Conservation (phyloP, 768 basidiomycete genomes). For the Podaxis sp. region DNA sequence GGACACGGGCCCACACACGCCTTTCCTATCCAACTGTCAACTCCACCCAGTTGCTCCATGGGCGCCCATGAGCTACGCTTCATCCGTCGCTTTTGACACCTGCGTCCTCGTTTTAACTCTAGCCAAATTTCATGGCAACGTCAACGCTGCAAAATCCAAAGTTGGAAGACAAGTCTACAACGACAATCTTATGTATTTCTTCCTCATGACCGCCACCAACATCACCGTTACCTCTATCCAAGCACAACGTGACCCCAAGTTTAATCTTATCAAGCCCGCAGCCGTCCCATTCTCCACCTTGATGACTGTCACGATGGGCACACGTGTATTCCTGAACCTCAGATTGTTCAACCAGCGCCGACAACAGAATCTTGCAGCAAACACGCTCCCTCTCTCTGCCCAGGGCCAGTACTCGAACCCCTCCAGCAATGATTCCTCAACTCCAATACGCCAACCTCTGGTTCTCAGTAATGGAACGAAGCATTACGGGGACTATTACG, state of each 20-base stretch:
- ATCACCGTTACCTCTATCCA: constrained; percentile 5
- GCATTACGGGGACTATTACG: background rate
- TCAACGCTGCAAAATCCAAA: background rate
- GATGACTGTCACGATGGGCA: constrained; percentile 12
- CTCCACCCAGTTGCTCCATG: constrained; percentile 8
- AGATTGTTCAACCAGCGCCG: constrained; percentile 6
- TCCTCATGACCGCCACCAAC: constrained; percentile 9
- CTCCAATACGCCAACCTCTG: background rate
- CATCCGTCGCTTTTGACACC: constrained; percentile 10
- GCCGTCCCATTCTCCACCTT: constrained; percentile 11
- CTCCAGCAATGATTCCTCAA: background rate
- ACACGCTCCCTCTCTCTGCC: background rate
- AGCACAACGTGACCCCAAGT: constrained; percentile 4
- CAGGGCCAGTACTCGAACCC: background rate
- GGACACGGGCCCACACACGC: constrained; percentile 5
- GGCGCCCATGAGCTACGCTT: constrained; percentile 12
- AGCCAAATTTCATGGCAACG: constrained; percentile 2
- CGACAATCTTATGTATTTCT: constrained; percentile 9
- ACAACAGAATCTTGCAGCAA: background rate
- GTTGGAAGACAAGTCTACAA: constrained; percentile 9
- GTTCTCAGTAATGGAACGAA: background rate
- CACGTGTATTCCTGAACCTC: constrained; percentile 11
- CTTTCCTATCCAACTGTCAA: constrained; percentile 8
- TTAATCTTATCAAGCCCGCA: constrained; percentile 11
- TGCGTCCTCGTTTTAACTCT: constrained; percentile 8